phyloP scores from a whole-genome alignment of 306 rosid genomes.

The Potentilla sterilis region DNA sequence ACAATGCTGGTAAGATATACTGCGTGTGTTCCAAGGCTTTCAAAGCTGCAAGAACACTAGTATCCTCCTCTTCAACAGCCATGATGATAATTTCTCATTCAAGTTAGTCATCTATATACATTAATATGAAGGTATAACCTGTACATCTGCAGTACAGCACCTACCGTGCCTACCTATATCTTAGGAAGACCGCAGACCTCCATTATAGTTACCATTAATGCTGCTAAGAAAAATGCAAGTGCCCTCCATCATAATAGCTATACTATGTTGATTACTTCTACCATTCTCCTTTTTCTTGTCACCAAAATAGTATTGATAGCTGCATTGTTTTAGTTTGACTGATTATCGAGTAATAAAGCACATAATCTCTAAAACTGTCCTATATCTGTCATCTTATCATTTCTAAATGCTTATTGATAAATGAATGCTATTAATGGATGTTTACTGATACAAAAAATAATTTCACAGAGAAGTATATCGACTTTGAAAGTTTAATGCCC shows the following conservation, averaged over 20 bases:
- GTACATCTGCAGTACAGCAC: not conserved
- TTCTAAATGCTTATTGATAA: not conserved
- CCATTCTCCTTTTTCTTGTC: constrained; percentile 6
- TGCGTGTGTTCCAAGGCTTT: constrained; percentile 34
- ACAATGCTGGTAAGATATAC: constrained; percentile 7
- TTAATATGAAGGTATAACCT: constrained; percentile 11
- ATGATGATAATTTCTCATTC: constrained; percentile 38
- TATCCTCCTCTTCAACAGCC: constrained; percentile 22
- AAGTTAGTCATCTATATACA: constrained; percentile 25
- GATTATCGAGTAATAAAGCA: not conserved
- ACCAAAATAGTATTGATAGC: not conserved
- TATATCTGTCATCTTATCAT: not conserved
- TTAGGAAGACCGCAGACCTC: constrained; percentile 18
- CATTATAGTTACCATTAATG: constrained; percentile 27
- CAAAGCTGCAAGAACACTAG: constrained; percentile 35
- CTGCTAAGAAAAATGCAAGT: constrained; percentile 32
- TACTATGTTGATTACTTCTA: not conserved
- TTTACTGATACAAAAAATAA: not conserved
- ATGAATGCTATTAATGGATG: not conserved
- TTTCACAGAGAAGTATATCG: not conserved
- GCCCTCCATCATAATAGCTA: constrained; percentile 30
- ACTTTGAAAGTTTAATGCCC: not conserved
- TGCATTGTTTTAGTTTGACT: constrained; percentile 2
- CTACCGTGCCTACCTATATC: not conserved
- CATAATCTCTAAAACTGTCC: not conserved